These are phyloP conservation scores for Neocatenulostroma microsporum DNA, from an alignment of 2,329 filamentous ascomycete species.

Conservation along the genomic window DNA sequence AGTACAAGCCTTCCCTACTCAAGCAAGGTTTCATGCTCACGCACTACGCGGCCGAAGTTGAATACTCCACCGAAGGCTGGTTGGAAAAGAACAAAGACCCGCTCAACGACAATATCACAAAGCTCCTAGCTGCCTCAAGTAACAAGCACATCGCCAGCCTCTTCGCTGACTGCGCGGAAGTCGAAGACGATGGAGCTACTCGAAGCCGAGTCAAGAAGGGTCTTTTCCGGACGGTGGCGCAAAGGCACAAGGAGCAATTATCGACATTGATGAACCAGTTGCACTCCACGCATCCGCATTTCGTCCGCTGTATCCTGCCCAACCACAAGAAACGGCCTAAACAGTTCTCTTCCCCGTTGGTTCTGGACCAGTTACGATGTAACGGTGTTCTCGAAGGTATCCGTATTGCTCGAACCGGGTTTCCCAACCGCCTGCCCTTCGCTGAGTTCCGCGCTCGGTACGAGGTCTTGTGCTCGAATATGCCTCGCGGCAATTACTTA, in stretches of 20 bases:
- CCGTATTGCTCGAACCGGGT: conserved; percentile 92
- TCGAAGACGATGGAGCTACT: conserved; percentile 33
- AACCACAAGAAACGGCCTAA: conserved; percentile 95
- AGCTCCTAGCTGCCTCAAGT: conserved; percentile 71
- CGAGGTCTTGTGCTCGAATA: conserved; percentile 81
- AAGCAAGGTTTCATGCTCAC: conserved; percentile 97
- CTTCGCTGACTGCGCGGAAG: not conserved
- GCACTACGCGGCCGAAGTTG: conserved; percentile 96
- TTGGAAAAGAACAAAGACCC: conserved; percentile 99
- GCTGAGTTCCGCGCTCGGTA: conserved; percentile 96
- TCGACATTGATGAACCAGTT: conserved; percentile 88
- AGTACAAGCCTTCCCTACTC: conserved; percentile 94
- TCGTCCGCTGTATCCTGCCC: conserved; percentile 98
- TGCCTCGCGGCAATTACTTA: conserved; percentile 74
- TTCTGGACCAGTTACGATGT: conserved; percentile 89
- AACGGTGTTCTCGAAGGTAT: conserved; percentile 99
- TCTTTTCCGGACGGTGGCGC: conserved; percentile 90
- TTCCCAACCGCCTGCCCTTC: conserved; percentile 97
- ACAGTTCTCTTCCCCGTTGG: conserved; percentile 99
- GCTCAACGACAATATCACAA: conserved; percentile 91
- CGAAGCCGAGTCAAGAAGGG: conserved; percentile 90
- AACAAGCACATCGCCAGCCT: conserved; percentile 71
- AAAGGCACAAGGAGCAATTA: conserved; percentile 96
- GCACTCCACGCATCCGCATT: conserved; percentile 95
- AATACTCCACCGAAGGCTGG: conserved; percentile 97